Base-by-base conservation (phyloP, 768 basidiomycete genomes). In the Leccinum rimulosum region DNA sequence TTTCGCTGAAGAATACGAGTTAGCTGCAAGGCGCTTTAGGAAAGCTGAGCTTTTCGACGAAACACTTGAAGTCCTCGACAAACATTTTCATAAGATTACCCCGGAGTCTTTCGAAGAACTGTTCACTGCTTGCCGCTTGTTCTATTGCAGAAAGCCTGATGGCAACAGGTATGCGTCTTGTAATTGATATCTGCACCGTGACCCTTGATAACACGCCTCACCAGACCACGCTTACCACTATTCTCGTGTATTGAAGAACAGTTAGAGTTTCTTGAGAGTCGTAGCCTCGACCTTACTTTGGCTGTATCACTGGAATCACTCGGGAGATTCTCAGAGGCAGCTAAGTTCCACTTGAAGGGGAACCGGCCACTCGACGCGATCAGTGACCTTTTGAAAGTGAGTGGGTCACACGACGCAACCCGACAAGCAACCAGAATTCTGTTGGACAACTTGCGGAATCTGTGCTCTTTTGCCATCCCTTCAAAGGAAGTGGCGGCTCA, bases 201-300 rank as follows among this genome's bases (percentile, higher is more conserved):
- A 1, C 12, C 11, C 19, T 19, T 25, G 30, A 48, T 59, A 11
- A 68, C 6, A 14, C 17, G 12, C 19, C 31, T 38, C 47, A 15
- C 63, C 35, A 88, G 88, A n/a, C 68, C 72, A 73, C 81, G 70
- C 78, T 78, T 25, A 55, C 72, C 56, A 10, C 66, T 89, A 3
- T 89, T 89, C 60, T 59, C 73, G 0, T 73, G 77, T 1, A 69
- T 77, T 1, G 81, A 88, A 25, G 82, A 85, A 22, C 76, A 76
- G n/a, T 61, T 86, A n/a, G 78, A 80, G 40, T 89, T 84, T 59
- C 74, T 85, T n/a, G 80, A 85, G 55, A 77, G 82, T 4, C 76
- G 77, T 50, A 80, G 80, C 36, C 70, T 88, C 9, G 81, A 84
- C 62, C 59, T 75, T 11, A 78, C 82, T 8, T 81, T 75, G 11